Conservation (phyloP, 1,284 basidiomycete species). For the Ustilago crameri region DNA sequence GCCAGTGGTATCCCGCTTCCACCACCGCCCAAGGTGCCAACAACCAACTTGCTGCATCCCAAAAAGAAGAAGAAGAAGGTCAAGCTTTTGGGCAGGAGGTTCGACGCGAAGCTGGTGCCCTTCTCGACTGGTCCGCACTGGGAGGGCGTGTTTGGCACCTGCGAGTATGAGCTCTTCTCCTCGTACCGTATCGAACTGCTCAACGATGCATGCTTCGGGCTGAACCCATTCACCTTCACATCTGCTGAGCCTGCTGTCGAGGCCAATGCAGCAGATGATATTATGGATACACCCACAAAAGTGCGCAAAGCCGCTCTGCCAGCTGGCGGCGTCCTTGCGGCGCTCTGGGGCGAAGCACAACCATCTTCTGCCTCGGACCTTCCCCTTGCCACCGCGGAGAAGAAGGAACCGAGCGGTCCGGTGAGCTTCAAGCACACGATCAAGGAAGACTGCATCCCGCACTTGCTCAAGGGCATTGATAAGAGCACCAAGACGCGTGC, state of each 20-base stretch:
- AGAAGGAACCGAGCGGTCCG: neutral
- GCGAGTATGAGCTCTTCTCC: slow-evolving; percentile 55
- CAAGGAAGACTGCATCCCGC: slow-evolving; percentile 44
- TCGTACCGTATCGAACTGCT: slow-evolving; percentile 62
- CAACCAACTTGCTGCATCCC: slow-evolving; percentile 36
- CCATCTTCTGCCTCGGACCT: neutral
- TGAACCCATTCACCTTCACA: slow-evolving; percentile 63
- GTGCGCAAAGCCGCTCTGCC: slow-evolving; percentile 23
- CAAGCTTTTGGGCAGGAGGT: slow-evolving; percentile 61
- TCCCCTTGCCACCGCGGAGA: neutral
- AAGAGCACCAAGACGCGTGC: slow-evolving; percentile 56
- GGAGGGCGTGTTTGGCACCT: slow-evolving; percentile 50
- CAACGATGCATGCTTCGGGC: slow-evolving; percentile 57
- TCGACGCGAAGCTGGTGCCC: slow-evolving; percentile 63
- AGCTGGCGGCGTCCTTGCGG: slow-evolving; percentile 33
- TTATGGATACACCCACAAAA: slow-evolving; percentile 13
- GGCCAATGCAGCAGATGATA: slow-evolving; percentile 1
- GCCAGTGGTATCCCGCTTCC: slow-evolving; percentile 33
- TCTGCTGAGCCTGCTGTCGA: slow-evolving; percentile 21
- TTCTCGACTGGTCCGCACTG: slow-evolving; percentile 65
- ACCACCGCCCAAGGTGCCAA: neutral
- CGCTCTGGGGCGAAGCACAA: slow-evolving; percentile 35
- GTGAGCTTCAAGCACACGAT: slow-evolving; percentile 32
- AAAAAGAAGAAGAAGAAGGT: slow-evolving; percentile 66
- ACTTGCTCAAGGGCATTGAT: slow-evolving; percentile 46